Conservation (phyloP, 2,329 filamentous ascomycete species). For the Cadophora sp. region DNA sequence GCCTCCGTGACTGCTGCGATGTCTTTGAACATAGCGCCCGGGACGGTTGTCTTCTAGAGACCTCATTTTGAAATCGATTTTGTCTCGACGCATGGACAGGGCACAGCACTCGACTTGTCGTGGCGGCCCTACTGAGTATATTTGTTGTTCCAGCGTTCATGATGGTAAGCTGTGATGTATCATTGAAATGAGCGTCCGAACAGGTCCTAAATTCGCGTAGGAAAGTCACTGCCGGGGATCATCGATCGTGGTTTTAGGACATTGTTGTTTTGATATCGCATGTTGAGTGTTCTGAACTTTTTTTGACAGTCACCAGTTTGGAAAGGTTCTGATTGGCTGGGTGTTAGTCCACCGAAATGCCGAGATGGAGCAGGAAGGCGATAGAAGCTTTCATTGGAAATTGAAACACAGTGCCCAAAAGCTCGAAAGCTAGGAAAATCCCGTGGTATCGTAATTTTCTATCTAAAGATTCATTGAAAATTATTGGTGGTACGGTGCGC, state of each 20-base stretch:
- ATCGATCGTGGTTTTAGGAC: not conserved
- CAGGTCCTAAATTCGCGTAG: not conserved
- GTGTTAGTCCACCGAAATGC: slow-evolving; percentile 3
- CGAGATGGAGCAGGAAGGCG: not conserved
- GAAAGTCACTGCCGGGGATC: not conserved
- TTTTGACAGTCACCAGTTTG: slow-evolving; percentile 12
- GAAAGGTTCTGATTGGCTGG: slow-evolving; percentile 9
- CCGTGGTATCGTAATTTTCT: too few species aligned
- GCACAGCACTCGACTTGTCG: slow-evolving; percentile 39
- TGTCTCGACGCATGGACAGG: slow-evolving; percentile 37
- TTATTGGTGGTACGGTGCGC: too few species aligned
- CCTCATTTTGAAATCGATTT: slow-evolving; percentile 29
- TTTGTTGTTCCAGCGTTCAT: slow-evolving; percentile 44
- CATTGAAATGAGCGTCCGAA: slow-evolving; percentile 29
- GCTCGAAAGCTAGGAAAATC: too few species aligned
- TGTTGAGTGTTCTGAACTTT: slow-evolving; percentile 7
- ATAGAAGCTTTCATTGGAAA: too few species aligned
- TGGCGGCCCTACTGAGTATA: slow-evolving; percentile 42
- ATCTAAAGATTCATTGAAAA: too few species aligned
- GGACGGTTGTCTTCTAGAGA: slow-evolving; percentile 30
- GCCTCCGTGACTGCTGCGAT: slow-evolving; percentile 16
- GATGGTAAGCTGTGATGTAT: slow-evolving; percentile 24
- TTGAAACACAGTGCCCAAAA: too few species aligned
- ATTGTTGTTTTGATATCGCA: not conserved
- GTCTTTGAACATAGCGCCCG: slow-evolving; percentile 32